Base-by-base conservation (phyloP, 306 rosid species). In the Cicer pinnatifidum region DNA sequence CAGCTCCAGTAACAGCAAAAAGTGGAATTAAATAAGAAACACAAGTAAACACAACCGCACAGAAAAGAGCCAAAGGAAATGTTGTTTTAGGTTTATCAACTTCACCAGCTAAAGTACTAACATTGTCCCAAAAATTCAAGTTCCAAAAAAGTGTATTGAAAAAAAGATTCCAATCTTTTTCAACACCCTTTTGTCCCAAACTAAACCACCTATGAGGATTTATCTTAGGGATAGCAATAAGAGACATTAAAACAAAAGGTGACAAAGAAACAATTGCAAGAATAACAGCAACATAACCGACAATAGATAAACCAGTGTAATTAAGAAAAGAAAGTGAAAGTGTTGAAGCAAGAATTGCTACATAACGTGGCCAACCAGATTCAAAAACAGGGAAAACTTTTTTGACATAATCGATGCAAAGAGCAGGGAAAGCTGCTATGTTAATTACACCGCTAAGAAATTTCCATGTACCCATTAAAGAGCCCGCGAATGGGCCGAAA, bases 381-480 rank as follows among this genome's bases (percentile, higher is more conserved):
- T 3, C 10, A 6, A 82, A 57, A 11, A 47, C 54, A 0, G 83
- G 86, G 40, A 82, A 53, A 0, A 74, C 1, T 48, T 82, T 78
- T 8, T 54, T 8, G 28, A 82, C 6, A 11, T 82, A 82, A 4
- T 82, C 61, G 38, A 82, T 70, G 67, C 86, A 78, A 54, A 82
- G 83, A 11, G 53, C 60, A 1, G 86, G 86, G 45, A 54, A 82
- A 13, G 83, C 17, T 0, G 86, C 83, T 7, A 78, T 82, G 2
- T 82, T 78, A 64, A 82, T 82, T 33, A 82, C 86, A 17, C 83
- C 83, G 6, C 81, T 53, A 17, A 82, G 86, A 64, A 82, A 78
- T 3, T 78, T 82, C 86, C 83, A 82, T 0, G 83, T 82, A 0
- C 86, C 83, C 81, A 82, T 78, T 0, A 82, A 59, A 0, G 78